Evolutionary conservation across 345 rosid species (phyloP).

Genomic region (Euphorbia peplus): DNA sequence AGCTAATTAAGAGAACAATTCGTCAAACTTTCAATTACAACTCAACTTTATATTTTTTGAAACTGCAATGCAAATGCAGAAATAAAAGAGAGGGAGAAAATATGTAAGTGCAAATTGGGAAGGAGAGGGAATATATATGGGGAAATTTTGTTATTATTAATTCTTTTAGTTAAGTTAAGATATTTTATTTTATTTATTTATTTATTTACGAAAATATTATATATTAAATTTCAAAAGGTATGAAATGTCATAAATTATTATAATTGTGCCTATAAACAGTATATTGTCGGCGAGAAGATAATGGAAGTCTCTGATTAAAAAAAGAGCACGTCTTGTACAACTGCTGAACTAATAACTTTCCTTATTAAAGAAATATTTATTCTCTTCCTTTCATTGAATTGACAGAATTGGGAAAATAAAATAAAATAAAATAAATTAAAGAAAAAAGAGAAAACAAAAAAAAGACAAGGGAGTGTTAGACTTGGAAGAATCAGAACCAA

Average conservation of each 20-base stretch:
- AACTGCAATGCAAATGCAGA: neutral
- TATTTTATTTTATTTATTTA: no score
- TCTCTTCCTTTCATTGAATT: neutral
- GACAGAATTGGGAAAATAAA: neutral
- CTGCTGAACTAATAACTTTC: neutral
- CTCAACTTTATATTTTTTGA: no score
- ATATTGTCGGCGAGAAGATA: neutral
- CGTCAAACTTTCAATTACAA: no score
- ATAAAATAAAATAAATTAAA: no score
- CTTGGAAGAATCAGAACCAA: constrained; percentile 47
- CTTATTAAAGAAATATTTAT: neutral
- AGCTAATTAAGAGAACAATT: neutral
- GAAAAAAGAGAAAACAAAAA: neutral
- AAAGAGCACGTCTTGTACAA: constrained; percentile 18
- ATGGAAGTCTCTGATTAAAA: constrained; percentile 16
- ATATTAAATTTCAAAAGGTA: neutral
- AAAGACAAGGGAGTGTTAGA: constrained; percentile 23
- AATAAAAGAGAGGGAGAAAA: neutral
- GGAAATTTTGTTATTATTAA: no score
- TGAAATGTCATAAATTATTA: constrained; percentile 16
- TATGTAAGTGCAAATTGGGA: no score
- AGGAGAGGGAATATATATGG: no score
- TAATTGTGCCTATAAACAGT: constrained; percentile 5
- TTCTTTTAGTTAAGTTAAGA: no score
- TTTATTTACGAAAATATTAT: neutral